Evolutionary conservation across 768 basidiomycete species (phyloP).

Genomic region (Coprinopsis strossmayeri): DNA sequence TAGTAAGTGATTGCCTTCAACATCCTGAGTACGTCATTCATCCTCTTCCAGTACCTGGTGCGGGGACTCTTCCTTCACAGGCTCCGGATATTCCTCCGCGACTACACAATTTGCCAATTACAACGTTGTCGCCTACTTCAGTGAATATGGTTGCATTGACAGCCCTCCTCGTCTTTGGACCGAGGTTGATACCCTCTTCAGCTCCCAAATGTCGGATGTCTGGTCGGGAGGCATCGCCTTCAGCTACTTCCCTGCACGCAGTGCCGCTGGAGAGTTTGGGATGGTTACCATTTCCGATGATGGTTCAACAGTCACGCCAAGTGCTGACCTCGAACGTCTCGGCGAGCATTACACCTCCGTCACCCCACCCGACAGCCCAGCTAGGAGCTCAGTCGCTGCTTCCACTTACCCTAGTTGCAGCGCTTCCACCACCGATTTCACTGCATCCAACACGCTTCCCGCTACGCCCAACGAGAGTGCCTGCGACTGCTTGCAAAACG

Average conservation of each 20-base stretch:
- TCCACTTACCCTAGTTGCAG: constrained; percentile 63
- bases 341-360: constrained; percentile 52
- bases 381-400: constrained; percentile 30
- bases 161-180: constrained; percentile 67
- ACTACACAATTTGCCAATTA: constrained; percentile 52
- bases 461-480: constrained; percentile 77
- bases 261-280: constrained; percentile 71
- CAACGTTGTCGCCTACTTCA: constrained; percentile 84
- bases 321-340: constrained; percentile 63
- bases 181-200: constrained; percentile 69
- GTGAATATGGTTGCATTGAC: constrained; percentile 77
- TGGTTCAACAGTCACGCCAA: constrained; percentile 57
- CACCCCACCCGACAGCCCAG: constrained; percentile 57
- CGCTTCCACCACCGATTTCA: constrained; percentile 45
- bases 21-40: not conserved
- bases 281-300: constrained; percentile 74
- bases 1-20: constrained; percentile 45
- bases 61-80: constrained; percentile 53
- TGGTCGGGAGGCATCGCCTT: constrained; percentile 91
- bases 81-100: constrained; percentile 44
- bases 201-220: constrained; percentile 62
- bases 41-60: constrained; percentile 65
- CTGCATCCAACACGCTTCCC: constrained; percentile 66
- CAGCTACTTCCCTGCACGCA: constrained; percentile 82
- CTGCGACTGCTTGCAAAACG: constrained; percentile 69